Evolutionary conservation across 2,329 filamentous ascomycete species (phyloP).

Genomic region (Fusarium buharicum): DNA sequence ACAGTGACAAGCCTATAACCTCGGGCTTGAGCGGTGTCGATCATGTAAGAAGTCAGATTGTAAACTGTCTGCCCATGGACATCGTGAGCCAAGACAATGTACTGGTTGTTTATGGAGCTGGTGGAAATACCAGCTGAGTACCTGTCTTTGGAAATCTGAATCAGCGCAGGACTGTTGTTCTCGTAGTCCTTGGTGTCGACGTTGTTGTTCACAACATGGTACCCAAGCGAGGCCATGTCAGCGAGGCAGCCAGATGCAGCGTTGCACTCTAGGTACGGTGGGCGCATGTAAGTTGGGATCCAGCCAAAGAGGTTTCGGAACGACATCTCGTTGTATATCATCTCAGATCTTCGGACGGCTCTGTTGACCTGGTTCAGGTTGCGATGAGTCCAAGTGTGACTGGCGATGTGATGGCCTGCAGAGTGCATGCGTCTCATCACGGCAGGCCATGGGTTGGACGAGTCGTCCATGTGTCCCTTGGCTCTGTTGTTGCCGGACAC

Average conservation of each 20-base stretch:
- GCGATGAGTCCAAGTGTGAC: constrained; percentile 60
- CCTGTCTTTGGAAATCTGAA: constrained; percentile 57
- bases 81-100: constrained; percentile 65
- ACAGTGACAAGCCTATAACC: constrained; percentile 63
- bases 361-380: constrained; percentile 53
- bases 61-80: constrained; percentile 60
- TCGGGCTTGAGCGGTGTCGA: constrained; percentile 52
- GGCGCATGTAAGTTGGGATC: constrained; percentile 57
- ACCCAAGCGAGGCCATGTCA: constrained; percentile 56
- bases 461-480: constrained; percentile 56
- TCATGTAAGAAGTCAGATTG: constrained; percentile 57
- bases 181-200: constrained; percentile 71
- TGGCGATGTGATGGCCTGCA: constrained; percentile 59
- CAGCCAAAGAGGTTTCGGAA: constrained; percentile 56
- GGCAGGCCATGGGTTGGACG: constrained; percentile 48
- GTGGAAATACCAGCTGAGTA: constrained; percentile 52
- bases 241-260: constrained; percentile 52
- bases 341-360: constrained; percentile 52
- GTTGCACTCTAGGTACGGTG: constrained; percentile 58
- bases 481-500: constrained; percentile 55
- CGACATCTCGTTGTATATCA: constrained; percentile 58
- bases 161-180: constrained; percentile 60
- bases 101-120: constrained; percentile 47
- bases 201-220: constrained; percentile 67
- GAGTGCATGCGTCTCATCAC: constrained; percentile 55